Evolutionary conservation across 768 basidiomycete genomes (phyloP), one percentile per base, ranked within the genome.

Genomic region (Hericium erinaceus): DNA sequence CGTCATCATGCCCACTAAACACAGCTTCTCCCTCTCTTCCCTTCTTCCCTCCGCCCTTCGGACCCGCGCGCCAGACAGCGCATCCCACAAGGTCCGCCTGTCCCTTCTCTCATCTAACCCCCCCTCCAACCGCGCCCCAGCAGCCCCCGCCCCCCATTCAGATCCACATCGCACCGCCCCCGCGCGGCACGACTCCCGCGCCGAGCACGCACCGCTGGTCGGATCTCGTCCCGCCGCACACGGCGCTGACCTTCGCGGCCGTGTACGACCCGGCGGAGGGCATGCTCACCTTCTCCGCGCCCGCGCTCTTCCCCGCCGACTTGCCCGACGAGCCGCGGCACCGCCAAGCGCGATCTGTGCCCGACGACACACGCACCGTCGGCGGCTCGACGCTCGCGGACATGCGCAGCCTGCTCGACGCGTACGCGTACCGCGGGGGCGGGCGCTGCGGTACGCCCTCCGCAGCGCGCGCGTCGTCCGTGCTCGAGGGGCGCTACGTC

Each of bases 221-320:
- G 13, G 77, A 82, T 28, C 68, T 82, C 49, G 71, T 81, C 6
- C 80, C 81, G 16, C 80, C 82, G 4, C 77, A 79, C 55, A 70
- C 78, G 26, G 81, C 76, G 2, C 69, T 84, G 59, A 80, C 77
- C 2, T 85, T 85, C 61, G 83, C 80, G 4, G 80, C 81, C 6
- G 66, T 83, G 37, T 85, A 79, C 78, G 81, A 82, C 58, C 77
- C 78, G 2, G 75, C 77, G 0, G 77, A 81, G 6, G 83, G 80
- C 38, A 74, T 83, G 61, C 73, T 83, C 58, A 75, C 77, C 37
- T 83, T 84, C 64, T 81, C 81, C 1, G 78, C 76, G 26, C 74
- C 78, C 26, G 68, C 72, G 52, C 73, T 83, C 39, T 68, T 80
- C 28, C 69, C 68, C 37, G 55, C 66, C 7, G 64, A 68, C 10